These are phyloP conservation scores for Pseudocercospora musae DNA, from an alignment of 2,329 filamentous ascomycete species.

Conservation along the genomic window DNA sequence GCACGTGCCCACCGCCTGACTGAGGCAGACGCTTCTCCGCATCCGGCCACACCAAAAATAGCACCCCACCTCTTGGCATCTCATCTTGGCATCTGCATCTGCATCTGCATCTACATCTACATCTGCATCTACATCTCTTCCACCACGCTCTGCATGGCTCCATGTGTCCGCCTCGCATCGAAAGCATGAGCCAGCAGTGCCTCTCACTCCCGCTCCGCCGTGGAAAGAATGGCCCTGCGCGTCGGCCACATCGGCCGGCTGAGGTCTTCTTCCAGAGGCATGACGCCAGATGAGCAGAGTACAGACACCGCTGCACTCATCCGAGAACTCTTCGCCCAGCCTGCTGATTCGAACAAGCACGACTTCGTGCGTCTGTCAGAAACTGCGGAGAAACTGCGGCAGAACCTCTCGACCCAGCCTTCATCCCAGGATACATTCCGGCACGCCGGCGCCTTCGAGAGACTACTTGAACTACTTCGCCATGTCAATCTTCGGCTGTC, in stretches of 20 bases:
- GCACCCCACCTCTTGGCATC: not conserved
- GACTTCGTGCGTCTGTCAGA: slow-evolving; percentile 17
- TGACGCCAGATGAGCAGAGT: slow-evolving; percentile 27
- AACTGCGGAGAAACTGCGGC: slow-evolving; percentile 22
- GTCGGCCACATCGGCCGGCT: slow-evolving; percentile 24
- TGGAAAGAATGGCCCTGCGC: slow-evolving; percentile 26
- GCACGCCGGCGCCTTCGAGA: slow-evolving; percentile 32
- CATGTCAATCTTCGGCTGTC: slow-evolving; percentile 11
- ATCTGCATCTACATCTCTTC: no score
- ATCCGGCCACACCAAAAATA: not conserved
- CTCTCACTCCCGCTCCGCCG: slow-evolving; percentile 12
- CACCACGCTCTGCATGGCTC: slow-evolving; percentile 17
- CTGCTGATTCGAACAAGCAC: slow-evolving; percentile 17
- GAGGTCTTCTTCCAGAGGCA: slow-evolving; percentile 28
- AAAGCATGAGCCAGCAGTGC: slow-evolving; percentile 21
- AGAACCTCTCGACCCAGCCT: slow-evolving; percentile 17
- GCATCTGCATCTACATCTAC: not conserved
- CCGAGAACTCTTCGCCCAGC: slow-evolving; percentile 17
- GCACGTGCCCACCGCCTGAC: no score
- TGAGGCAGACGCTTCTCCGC: no score
- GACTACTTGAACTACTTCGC: slow-evolving; percentile 23
- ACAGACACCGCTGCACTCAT: slow-evolving; percentile 27
- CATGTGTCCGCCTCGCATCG: slow-evolving; percentile 9
- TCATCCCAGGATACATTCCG: slow-evolving; percentile 32
- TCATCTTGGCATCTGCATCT: not conserved